phyloP scores from a whole-genome alignment of 2,329 filamentous ascomycete genomes.

The Hypoxylon sp. region DNA sequence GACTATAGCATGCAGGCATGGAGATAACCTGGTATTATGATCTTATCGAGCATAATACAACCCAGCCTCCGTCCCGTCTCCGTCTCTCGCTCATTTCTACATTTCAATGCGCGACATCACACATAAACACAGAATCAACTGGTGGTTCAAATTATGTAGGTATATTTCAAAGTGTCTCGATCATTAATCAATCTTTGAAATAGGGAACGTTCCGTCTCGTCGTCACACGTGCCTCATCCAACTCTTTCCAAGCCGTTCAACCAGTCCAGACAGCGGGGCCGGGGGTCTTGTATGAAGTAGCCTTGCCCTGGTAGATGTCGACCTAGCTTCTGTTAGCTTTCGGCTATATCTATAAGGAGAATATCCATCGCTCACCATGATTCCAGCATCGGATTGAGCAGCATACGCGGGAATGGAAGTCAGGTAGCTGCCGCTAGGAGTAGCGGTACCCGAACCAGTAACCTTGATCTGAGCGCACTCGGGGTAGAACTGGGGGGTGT shows the following conservation, averaged over 20 bases:
- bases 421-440: constrained; percentile 59
- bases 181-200: constrained; percentile 20
- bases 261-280: constrained; percentile 66
- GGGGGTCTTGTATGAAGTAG: constrained; percentile 63
- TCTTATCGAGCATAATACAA: no score
- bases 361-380: constrained; percentile 56
- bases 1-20: no score
- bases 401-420: constrained; percentile 63
- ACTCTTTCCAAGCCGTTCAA: constrained; percentile 39
- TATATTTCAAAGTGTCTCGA: constrained; percentile 18
- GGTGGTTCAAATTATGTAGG: not conserved
- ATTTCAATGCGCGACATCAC: not conserved
- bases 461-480: constrained; percentile 70
- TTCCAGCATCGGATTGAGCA: constrained; percentile 63
- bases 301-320: constrained; percentile 63
- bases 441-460: constrained; percentile 63
- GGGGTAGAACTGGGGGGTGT: constrained; percentile 67
- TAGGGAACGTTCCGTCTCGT: constrained; percentile 10
- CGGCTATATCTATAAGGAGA: not conserved
- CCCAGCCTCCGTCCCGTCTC: no score
- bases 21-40: no score
- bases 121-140: not conserved
- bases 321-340: constrained; percentile 53
- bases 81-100: no score
- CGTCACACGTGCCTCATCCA: constrained; percentile 9